Conservation (phyloP, 2,329 filamentous ascomycete species). For the Ceratocystis cacaofunesta region DNA sequence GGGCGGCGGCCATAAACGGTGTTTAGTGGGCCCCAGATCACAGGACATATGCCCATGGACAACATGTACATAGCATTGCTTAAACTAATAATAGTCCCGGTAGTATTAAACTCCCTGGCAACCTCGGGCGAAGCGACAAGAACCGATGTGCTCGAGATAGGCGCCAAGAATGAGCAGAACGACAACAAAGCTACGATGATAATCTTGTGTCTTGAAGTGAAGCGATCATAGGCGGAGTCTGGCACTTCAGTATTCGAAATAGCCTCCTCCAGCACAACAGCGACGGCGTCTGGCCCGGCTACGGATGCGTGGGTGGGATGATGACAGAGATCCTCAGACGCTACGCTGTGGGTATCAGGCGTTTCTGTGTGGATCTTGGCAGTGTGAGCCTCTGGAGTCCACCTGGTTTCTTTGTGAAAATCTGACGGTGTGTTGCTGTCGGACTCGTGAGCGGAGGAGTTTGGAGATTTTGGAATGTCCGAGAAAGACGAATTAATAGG, state of each 20-base stretch:
- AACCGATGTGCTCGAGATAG: constrained; percentile 59
- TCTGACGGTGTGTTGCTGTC: not conserved
- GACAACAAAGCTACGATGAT: constrained; percentile 55
- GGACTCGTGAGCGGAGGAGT: constrained; percentile 4
- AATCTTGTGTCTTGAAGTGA: constrained; percentile 46
- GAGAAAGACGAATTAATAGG: not conserved
- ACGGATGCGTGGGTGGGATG: constrained; percentile 14
- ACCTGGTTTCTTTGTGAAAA: not conserved
- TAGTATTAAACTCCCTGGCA: constrained; percentile 47
- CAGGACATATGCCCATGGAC: constrained; percentile 56
- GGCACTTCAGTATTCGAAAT: constrained; percentile 25
- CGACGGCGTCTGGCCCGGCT: constrained; percentile 15
- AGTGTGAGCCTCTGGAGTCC: not conserved
- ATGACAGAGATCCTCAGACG: constrained; percentile 9
- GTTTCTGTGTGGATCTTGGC: constrained; percentile 1
- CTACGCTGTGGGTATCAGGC: not conserved
- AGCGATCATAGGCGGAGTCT: constrained; percentile 48
- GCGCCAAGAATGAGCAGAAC: constrained; percentile 62
- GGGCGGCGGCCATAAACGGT: constrained; percentile 46
- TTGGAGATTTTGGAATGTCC: constrained; percentile 3
- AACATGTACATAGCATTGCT: constrained; percentile 63
- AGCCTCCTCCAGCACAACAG: constrained; percentile 12
- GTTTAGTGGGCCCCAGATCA: constrained; percentile 59
- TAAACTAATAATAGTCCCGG: constrained; percentile 54
- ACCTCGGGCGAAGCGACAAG: constrained; percentile 62